Evolutionary conservation across 2,329 filamentous ascomycete species (phyloP).

Genomic region (Penicillium sp.): DNA sequence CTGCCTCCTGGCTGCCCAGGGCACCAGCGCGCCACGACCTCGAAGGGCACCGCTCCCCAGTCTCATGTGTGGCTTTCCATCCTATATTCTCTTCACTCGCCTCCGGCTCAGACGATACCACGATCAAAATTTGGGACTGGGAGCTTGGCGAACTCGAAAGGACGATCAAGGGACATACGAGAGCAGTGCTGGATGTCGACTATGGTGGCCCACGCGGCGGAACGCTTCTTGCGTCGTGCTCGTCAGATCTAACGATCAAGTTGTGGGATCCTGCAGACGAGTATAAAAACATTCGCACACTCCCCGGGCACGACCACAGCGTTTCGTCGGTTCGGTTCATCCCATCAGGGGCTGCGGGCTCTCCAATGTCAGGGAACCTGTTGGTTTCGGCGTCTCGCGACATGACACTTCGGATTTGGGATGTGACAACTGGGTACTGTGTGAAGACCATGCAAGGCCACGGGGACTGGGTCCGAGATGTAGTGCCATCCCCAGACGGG

Average conservation of each 20-base stretch:
- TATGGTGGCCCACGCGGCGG: slow-evolving; percentile 83
- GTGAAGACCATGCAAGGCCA: slow-evolving; percentile 88
- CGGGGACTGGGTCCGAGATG: slow-evolving; percentile 86
- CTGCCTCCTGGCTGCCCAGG: slow-evolving; percentile 81
- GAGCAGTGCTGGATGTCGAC: slow-evolving; percentile 83
- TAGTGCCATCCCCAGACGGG: slow-evolving; percentile 79
- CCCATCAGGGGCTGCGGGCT: slow-evolving; percentile 76
- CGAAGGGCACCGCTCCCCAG: slow-evolving; percentile 76
- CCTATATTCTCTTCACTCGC: slow-evolving; percentile 88
- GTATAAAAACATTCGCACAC: slow-evolving; percentile 91
- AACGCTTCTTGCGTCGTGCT: slow-evolving; percentile 79
- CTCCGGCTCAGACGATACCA: slow-evolving; percentile 87
- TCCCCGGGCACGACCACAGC: slow-evolving; percentile 89
- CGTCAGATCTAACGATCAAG: slow-evolving; percentile 89
- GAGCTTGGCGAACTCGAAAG: slow-evolving; percentile 87
- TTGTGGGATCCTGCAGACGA: slow-evolving; percentile 90
- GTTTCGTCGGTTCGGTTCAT: slow-evolving; percentile 88
- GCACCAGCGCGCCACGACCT: slow-evolving; percentile 79
- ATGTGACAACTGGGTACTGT: slow-evolving; percentile 89
- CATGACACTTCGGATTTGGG: slow-evolving; percentile 84
- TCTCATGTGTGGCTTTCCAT: slow-evolving; percentile 90
- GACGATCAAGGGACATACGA: slow-evolving; percentile 90
- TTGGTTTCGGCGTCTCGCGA: slow-evolving; percentile 85
- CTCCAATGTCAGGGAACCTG: slow-evolving; percentile 78
- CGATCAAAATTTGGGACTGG: slow-evolving; percentile 98